Percentiles rank a stretch among this genome's conserved stretches.
These are phyloP conservation scores for Larix sibirica DNA, from an alignment of 83 land plant species.

Conservation along the genomic window DNA sequence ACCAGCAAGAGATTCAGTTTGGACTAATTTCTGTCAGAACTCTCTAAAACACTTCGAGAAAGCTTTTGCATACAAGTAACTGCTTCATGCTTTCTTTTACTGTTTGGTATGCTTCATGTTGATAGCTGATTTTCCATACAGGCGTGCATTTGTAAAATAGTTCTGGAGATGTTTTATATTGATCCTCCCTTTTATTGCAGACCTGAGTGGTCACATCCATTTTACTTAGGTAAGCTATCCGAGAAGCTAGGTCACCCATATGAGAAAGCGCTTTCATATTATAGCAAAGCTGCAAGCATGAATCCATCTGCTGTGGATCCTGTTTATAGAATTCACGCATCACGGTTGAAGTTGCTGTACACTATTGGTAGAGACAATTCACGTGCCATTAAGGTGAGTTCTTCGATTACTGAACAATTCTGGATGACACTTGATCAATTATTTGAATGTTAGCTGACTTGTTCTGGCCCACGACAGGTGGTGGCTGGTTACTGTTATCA, in stretches of 20 bases:
- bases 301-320: conserved; percentile 97
- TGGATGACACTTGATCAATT: background rate
- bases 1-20: conserved; percentile 67
- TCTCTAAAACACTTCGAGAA: conserved; percentile 83
- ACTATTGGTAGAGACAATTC: conserved; percentile 44
- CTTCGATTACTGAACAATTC: background rate
- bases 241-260: conserved; percentile 78
- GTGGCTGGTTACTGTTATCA: conserved; percentile 35
- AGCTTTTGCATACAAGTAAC: conserved; percentile 81
- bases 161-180: background rate
- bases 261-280: conserved; percentile 74
- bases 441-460: background rate
- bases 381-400: conserved; percentile 58
- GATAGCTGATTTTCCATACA: background rate
- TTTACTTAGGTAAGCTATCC: conserved; percentile 91
- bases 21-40: conserved; percentile 76
- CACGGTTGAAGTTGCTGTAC: conserved; percentile 87
- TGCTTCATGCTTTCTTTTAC: background rate
- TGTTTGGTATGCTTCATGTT: background rate
- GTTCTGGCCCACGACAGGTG: conserved; percentile 27
- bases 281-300: conserved; percentile 72
- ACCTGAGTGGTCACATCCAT: conserved; percentile 94
- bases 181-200: conserved; percentile 34
- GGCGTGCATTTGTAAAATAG: background rate
- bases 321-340: conserved; percentile 93